Conservation (phyloP, 305 asterid species). For the Petunia hybrid region DNA sequence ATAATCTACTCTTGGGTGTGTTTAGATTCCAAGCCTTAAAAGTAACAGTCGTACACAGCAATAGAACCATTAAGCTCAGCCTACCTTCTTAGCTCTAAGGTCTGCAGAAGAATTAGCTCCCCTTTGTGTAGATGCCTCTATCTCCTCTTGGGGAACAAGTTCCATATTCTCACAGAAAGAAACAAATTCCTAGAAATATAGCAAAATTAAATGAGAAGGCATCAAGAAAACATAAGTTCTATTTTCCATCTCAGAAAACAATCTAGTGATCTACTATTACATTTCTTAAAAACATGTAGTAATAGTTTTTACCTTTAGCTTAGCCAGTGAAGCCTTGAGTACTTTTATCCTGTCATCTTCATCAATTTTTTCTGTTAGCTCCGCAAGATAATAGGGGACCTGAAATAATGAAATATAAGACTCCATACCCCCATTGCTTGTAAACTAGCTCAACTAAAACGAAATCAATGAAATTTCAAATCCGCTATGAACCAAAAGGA, state of each 20-base stretch:
- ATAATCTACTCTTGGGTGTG: background rate
- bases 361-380: slow-evolving; percentile 69
- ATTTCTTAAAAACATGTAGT: background rate
- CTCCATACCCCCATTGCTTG: background rate
- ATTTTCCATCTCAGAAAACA: background rate
- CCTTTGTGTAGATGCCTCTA: slow-evolving; percentile 52
- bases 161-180: slow-evolving; percentile 92
- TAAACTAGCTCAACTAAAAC: background rate
- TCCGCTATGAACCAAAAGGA: background rate
- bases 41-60: background rate
- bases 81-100: slow-evolving; percentile 88
- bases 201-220: background rate
- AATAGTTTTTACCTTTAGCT: slow-evolving; percentile 68
- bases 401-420: slow-evolving; percentile 41
- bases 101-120: slow-evolving; percentile 61
- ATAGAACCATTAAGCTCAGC: background rate
- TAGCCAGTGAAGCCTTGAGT: slow-evolving; percentile 77
- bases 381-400: slow-evolving; percentile 92
- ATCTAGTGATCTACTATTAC: background rate
- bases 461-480: background rate
- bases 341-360: slow-evolving; percentile 73
- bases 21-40: background rate
- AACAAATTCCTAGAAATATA: slow-evolving; percentile 73
- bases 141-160: slow-evolving; percentile 87
- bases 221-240: background rate